Percentiles rank a stretch among this genome's conserved stretches.
Conservation (phyloP, 2,329 filamentous ascomycete genomes). For the Pochonia chlamydosporia region DNA sequence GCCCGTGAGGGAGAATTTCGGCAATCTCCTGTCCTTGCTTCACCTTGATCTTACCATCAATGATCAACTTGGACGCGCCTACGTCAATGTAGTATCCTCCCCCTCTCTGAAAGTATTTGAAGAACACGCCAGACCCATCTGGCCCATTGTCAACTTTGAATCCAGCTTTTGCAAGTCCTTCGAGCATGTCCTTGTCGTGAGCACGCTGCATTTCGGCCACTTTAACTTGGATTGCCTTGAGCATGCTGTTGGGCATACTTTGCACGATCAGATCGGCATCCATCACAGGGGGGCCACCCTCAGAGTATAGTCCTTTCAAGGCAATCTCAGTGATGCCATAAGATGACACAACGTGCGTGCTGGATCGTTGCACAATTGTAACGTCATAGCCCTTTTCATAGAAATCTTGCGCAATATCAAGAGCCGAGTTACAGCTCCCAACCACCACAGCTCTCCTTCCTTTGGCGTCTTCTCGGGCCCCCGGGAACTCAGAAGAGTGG, state of each 20-base stretch:
- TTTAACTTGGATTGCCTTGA: conserved; percentile 52
- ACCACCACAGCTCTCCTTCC: conserved; percentile 60
- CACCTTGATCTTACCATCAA: conserved; percentile 58
- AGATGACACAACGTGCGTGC: conserved; percentile 58
- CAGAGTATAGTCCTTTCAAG: conserved; percentile 44
- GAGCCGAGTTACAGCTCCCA: conserved; percentile 62
- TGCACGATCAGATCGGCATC: conserved; percentile 60
- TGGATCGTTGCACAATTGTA: conserved; percentile 64
- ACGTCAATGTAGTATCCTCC: conserved; percentile 70
- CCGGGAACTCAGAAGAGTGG: conserved; percentile 56
- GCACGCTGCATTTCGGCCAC: conserved; percentile 27
- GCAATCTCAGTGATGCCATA: conserved; percentile 45
- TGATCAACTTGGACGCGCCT: conserved; percentile 55
- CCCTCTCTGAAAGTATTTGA: conserved; percentile 60
- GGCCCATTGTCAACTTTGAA: conserved; percentile 57
- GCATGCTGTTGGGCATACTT: conserved; percentile 50
- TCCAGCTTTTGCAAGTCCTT: conserved; percentile 46
- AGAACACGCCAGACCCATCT: conserved; percentile 49
- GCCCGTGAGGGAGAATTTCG: conserved; percentile 38
- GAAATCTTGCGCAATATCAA: conserved; percentile 65
- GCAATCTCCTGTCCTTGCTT: conserved; percentile 52
- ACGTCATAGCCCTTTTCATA: conserved; percentile 60
- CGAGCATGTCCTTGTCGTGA: conserved; percentile 32
- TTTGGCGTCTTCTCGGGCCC: conserved; percentile 38
- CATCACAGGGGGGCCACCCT: conserved; percentile 52